phyloP scores from a whole-genome alignment of 2,329 filamentous ascomycete genomes.

The Trichophyton mentagrophytes region DNA sequence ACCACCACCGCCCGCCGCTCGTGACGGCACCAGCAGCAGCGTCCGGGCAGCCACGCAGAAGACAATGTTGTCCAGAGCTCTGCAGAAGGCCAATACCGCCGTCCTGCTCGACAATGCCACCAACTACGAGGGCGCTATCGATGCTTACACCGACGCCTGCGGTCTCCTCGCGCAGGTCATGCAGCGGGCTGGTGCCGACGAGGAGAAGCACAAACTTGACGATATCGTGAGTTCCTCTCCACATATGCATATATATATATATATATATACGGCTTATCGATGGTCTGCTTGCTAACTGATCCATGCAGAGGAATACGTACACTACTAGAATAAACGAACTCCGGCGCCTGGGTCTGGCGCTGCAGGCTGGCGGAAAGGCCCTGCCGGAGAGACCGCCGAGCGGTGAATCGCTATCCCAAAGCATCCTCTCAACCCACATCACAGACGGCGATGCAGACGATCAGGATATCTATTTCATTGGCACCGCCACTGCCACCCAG shows the following conservation, averaged over 20 bases:
- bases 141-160: constrained; percentile 86
- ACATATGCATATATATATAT: not conserved
- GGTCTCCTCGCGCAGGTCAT: constrained; percentile 78
- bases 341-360: constrained; percentile 50
- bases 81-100: constrained; percentile 91
- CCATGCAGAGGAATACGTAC: constrained; percentile 65
- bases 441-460: constrained; percentile 20
- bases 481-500: constrained; percentile 42
- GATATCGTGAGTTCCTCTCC: constrained; percentile 59
- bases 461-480: constrained; percentile 33
- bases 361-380: constrained; percentile 51
- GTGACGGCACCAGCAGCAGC: constrained; percentile 9
- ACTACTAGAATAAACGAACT: constrained; percentile 80
- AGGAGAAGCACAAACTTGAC: constrained; percentile 70
- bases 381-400: constrained; percentile 60
- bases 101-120: constrained; percentile 92
- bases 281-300: not conserved
- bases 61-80: constrained; percentile 86
- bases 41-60: constrained; percentile 58
- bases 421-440: not conserved
- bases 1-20: not conserved
- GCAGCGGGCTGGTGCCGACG: constrained; percentile 70
- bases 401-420: constrained; percentile 38
- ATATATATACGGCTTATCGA: not conserved
- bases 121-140: constrained; percentile 81